These are phyloP conservation scores for Cryphonectria japonica DNA, from an alignment of 2,329 filamentous ascomycete species.

Conservation along the genomic window DNA sequence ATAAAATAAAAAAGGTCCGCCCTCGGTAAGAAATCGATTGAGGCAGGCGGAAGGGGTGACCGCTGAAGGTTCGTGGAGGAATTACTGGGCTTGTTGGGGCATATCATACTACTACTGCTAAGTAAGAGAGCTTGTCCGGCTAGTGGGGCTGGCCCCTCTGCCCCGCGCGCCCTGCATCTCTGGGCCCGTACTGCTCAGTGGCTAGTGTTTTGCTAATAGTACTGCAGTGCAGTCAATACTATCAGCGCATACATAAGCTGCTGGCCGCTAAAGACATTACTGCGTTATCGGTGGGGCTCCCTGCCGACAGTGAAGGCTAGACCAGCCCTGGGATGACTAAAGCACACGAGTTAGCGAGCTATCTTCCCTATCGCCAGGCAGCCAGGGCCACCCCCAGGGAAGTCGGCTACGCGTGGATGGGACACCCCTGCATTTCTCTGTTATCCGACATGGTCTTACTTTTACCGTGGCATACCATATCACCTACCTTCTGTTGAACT, in stretches of 20 bases:
- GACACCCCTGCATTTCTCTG: not conserved
- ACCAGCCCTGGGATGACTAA: not conserved
- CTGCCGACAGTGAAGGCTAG: not conserved
- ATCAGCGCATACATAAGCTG: not conserved
- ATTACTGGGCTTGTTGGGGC: not conserved
- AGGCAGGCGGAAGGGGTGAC: not conserved
- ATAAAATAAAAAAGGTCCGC: not conserved
- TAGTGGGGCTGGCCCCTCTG: not conserved
- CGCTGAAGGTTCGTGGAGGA: not conserved
- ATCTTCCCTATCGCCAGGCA: constrained; percentile 5
- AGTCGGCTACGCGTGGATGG: not conserved
- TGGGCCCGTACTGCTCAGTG: not conserved
- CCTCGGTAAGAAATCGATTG: constrained; percentile 2
- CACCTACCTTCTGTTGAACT: not conserved
- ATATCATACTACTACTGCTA: constrained; percentile 3
- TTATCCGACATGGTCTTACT: not conserved
- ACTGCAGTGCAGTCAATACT: too few species aligned
- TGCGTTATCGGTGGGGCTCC: constrained; percentile 18
- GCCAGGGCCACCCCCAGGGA: not conserved
- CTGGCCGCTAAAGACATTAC: constrained; percentile 3
- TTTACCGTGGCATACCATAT: not conserved
- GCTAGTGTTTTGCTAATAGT: not conserved
- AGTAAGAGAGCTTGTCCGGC: not conserved
- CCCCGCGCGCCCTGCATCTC: not conserved
- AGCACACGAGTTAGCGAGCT: not conserved